A percentile compares a stretch with the other conserved stretches of the same genome.
These are phyloP conservation scores for Penicillium egyptiacum DNA, from an alignment of 495 filamentous ascomycete genomes.

Conservation along the genomic window DNA sequence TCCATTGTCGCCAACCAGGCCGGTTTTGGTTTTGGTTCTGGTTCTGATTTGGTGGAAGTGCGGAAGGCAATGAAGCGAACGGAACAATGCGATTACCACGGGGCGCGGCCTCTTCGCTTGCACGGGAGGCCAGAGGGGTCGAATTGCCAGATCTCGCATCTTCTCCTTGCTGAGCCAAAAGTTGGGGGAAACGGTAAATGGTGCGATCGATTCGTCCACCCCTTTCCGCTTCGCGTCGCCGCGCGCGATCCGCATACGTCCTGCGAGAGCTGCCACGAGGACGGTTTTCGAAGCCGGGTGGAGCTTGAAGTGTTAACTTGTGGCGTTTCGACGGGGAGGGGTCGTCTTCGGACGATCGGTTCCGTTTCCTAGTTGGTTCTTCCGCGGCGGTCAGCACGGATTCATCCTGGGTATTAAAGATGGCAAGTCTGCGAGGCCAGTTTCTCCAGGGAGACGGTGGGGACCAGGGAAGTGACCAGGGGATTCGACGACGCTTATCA, in stretches of 20 bases:
- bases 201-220: slow-evolving; percentile 36
- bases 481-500: not conserved
- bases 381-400: not conserved
- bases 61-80: slow-evolving; percentile 1
- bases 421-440: not conserved
- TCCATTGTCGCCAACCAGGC: slow-evolving; percentile 17
- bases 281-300: not conserved
- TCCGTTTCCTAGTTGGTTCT: slow-evolving; percentile 11
- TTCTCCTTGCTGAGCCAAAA: slow-evolving; percentile 30
- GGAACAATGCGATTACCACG: slow-evolving; percentile 6
- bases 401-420: not conserved
- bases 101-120: not conserved
- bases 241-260: slow-evolving; percentile 32
- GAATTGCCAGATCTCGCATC: slow-evolving; percentile 14
- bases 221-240: slow-evolving; percentile 29
- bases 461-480: slow-evolving; percentile 5
- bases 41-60: not conserved
- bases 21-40: not conserved
- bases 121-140: not conserved
- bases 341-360: slow-evolving; percentile 1
- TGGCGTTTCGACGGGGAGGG: not conserved
- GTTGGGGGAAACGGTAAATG: slow-evolving; percentile 38
- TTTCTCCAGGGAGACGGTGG: not conserved
- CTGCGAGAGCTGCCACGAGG: slow-evolving; percentile 11
- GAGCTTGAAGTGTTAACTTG: not conserved